Conservation (phyloP, 805 yeast species). For the Naumovozyma castellii region DNA sequence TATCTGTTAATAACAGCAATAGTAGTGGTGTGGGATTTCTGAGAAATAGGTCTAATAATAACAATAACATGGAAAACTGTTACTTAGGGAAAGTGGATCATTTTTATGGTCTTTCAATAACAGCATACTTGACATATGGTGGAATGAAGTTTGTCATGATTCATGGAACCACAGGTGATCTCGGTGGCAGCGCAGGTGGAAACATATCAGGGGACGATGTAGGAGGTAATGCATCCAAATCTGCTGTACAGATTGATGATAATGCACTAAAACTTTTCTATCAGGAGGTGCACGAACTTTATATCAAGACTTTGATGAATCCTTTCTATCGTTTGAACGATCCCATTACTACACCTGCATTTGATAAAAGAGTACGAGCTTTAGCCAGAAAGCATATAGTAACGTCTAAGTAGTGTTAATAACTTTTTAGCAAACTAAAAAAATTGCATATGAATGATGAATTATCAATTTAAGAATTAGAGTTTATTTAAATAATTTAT, state of each 20-base stretch:
- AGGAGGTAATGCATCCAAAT: slow-evolving; percentile 23
- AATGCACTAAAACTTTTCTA: slow-evolving; percentile 76
- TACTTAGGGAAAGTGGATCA: slow-evolving; percentile 74
- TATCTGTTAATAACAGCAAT: neutral
- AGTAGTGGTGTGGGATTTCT: slow-evolving; percentile 16
- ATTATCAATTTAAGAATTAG: no score
- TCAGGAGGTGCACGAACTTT: slow-evolving; percentile 75
- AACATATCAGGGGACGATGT: neutral
- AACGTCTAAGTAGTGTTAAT: slow-evolving; percentile 7
- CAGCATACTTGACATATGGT: slow-evolving; percentile 82
- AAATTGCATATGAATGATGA: neutral
- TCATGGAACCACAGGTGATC: slow-evolving; percentile 36
- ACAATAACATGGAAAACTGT: slow-evolving; percentile 20
- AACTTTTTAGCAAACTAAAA: neutral
- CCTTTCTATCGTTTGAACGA: slow-evolving; percentile 79
- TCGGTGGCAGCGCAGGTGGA: neutral
- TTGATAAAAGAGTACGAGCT: slow-evolving; percentile 63
- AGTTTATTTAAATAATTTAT: no score
- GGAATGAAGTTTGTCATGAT: slow-evolving; percentile 71
- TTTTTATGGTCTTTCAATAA: slow-evolving; percentile 73
- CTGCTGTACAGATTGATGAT: slow-evolving; percentile 37
- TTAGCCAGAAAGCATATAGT: slow-evolving; percentile 72
- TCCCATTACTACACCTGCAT: slow-evolving; percentile 61
- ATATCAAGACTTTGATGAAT: slow-evolving; percentile 72
- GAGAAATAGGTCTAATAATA: slow-evolving; percentile 17